phyloP scores from a whole-genome alignment of 345 rosid genomes.

The Durio zibethinus region DNA sequence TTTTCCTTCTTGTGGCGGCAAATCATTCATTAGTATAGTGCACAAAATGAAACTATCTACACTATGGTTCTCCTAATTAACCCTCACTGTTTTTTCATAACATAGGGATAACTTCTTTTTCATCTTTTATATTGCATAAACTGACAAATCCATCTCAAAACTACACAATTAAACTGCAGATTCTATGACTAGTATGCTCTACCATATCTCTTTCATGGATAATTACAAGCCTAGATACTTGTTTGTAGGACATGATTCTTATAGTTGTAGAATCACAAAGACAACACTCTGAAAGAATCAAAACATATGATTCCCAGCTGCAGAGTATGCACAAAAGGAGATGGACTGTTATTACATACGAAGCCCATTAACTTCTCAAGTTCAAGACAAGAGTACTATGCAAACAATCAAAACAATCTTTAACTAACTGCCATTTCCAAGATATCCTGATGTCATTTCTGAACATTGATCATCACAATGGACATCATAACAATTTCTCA shows the following conservation, averaged over 20 bases:
- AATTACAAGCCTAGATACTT: not conserved
- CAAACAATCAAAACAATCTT: not conserved
- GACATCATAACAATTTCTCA: not conserved
- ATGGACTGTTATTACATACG: not conserved
- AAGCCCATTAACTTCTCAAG: conserved; percentile 4
- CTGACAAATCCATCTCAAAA: not conserved
- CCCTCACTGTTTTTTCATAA: not conserved
- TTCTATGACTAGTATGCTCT: not conserved
- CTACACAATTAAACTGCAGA: not conserved
- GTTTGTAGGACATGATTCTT: not conserved
- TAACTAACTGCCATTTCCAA: not conserved
- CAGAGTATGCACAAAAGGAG: not conserved
- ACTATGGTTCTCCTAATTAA: not conserved
- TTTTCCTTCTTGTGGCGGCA: not conserved
- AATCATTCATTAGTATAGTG: not conserved
- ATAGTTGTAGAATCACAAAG: not conserved
- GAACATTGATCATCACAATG: conserved; percentile 2
- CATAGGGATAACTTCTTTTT: not conserved
- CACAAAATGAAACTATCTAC: not conserved
- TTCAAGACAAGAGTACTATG: not conserved
- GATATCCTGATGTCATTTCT: not conserved
- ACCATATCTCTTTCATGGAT: not conserved
- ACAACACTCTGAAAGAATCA: conserved; percentile 8
- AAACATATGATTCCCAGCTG: not conserved
- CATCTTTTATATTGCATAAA: not conserved